Base-by-base conservation (phyloP, 2,329 filamentous ascomycete species). In the Penicillium thymicola region DNA sequence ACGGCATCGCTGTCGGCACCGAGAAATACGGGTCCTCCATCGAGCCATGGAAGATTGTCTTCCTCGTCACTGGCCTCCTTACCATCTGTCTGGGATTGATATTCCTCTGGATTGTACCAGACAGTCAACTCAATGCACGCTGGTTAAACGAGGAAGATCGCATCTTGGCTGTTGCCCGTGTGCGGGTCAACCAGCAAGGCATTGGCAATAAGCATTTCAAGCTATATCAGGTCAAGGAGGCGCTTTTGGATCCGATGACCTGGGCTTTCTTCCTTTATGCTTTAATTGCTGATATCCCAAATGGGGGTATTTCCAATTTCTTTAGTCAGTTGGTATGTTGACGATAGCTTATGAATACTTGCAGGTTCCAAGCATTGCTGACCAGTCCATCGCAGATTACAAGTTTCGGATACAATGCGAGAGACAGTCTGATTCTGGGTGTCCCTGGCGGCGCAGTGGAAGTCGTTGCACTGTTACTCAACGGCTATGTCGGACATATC, bases 151-250 rank as follows among this genome's bases (percentile, higher is more conserved):
- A 87, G 51, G 79, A 84, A 44, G 89, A 93, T 62, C 84, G 85
- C 13, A 70, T 85, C 0, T 79, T 90, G 41, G 88, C 87, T 0
- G 77, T 92, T 27, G 89, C 90, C 60, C 81, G 89, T 0, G 83
- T 93, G 6, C 80, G 89, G 0, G 79, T 85, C 23, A 93, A 93
- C 64, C 85, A 90, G 68, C 89, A 89, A 58, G 89, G 89, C 0
- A 86, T 89, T 16, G 87, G 86, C 1, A 88, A 85, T 59, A 85
- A 85, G 61, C 81, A 88, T 59, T 89, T 87, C 72, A 88, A 88
- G 60, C 78, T 81, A 75, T 79, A 82, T 23, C 90, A 94, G 60
- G 76, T 88, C 1, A 77, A 81, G 16, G 83, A 86, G 62, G 82
- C 83, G 0, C 65, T 86, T 7, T 55, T 76, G 4, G 84, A 86